Evolutionary conservation across 2,329 filamentous ascomycete species (phyloP).

Genomic region (Fusarium avenaceum): DNA sequence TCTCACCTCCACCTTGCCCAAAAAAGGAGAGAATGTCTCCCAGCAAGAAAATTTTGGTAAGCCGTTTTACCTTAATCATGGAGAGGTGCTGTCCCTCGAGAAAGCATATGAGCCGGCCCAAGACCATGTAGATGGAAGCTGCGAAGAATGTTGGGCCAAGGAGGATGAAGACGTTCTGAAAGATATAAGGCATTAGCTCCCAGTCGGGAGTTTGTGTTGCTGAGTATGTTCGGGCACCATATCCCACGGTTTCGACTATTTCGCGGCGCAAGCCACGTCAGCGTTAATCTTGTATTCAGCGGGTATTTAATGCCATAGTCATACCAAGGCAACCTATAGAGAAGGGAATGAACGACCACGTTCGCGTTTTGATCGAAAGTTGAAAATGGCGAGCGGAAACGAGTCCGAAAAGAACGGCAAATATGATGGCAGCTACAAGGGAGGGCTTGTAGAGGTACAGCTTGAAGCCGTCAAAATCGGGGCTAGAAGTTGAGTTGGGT

Average conservation of each 20-base stretch:
- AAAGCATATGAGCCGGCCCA: conserved; percentile 1
- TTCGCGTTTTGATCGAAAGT: not conserved
- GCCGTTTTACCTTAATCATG: not conserved
- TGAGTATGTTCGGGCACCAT: not conserved
- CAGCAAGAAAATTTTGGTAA: not conserved
- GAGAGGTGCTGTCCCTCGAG: not conserved
- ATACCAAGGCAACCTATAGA: not conserved
- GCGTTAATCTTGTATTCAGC: not conserved
- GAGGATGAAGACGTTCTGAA: conserved; percentile 3
- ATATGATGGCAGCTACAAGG: not conserved
- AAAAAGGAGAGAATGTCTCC: conserved; percentile 2
- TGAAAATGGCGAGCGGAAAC: not conserved
- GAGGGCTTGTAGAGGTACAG: not conserved
- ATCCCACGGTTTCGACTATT: not conserved
- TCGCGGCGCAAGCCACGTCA: not conserved
- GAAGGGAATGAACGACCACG: conserved; percentile 5
- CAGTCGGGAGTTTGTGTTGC: not conserved
- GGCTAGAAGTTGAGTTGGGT: too few relatives aligned
- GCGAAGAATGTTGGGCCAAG: not conserved
- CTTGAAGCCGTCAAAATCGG: not conserved
- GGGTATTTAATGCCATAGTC: not conserved
- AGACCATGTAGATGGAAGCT: not conserved
- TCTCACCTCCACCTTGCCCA: not conserved
- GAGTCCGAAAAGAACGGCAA: not conserved
- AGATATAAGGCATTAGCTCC: conserved; percentile 2